Conservation (phyloP, 441 rosid species). For the Isatis lusitanica region DNA sequence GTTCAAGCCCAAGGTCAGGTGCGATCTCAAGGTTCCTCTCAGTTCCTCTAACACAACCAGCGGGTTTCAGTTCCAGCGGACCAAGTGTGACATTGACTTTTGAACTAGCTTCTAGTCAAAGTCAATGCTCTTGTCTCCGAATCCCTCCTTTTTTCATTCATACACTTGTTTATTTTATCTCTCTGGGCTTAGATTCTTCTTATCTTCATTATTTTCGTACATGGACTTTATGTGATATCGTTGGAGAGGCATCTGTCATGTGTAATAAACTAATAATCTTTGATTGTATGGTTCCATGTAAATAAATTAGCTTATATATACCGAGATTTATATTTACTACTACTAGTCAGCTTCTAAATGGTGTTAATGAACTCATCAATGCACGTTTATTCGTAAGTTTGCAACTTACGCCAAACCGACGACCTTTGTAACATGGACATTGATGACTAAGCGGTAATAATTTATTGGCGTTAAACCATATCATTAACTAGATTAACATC, state of each 20-base stretch:
- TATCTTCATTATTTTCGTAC: neutral
- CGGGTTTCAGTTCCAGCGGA: conserved; percentile 24
- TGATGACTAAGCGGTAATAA: neutral
- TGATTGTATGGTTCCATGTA: conserved; percentile 12
- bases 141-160: neutral
- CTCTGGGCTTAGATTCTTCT: neutral
- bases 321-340: neutral
- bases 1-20: conserved; percentile 57
- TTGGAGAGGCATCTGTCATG: too few species aligned
- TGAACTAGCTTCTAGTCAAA: conserved; percentile 17
- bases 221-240: neutral
- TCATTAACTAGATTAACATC: neutral
- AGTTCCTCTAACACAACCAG: conserved; percentile 19
- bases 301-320: conserved; percentile 18
- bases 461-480: neutral
- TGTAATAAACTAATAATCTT: too few species aligned
- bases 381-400: neutral
- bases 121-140: neutral
- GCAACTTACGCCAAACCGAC: neutral
- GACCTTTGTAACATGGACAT: neutral
- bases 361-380: neutral
- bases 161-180: neutral
- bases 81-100: conserved; percentile 55
- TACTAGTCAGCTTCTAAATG: neutral
- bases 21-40: conserved; percentile 65